A percentile compares a stretch with the other conserved stretches of the same genome.
phyloP scores from a whole-genome alignment of 2,329 filamentous ascomycete genomes.

The Chalaropsis thielavioides region DNA sequence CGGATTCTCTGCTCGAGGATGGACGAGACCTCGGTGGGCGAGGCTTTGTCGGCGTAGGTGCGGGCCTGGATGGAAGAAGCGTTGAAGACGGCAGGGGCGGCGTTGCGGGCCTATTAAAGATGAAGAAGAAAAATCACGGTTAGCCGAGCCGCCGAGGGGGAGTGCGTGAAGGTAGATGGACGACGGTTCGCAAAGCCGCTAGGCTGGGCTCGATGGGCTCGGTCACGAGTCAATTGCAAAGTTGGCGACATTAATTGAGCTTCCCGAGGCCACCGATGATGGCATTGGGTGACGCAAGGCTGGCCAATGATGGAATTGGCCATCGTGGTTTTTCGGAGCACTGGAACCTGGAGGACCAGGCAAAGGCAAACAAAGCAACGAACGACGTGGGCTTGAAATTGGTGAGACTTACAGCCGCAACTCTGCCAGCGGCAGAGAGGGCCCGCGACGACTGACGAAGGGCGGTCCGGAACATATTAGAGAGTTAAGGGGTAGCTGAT shows the following conservation, averaged over 20 bases:
- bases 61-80: constrained; percentile 58
- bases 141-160: constrained; percentile 36
- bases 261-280: constrained; percentile 15
- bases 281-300: constrained; percentile 19
- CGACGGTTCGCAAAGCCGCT: constrained; percentile 15
- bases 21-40: constrained; percentile 95
- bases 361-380: not conserved
- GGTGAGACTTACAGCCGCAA: constrained; percentile 75
- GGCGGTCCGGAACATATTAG: constrained; percentile 92
- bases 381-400: constrained; percentile 9
- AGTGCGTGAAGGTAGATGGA: constrained; percentile 24
- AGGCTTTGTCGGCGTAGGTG: constrained; percentile 86
- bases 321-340: constrained; percentile 25
- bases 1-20: constrained; percentile 99
- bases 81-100: constrained; percentile 64
- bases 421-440: constrained; percentile 81
- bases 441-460: constrained; percentile 92
- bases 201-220: constrained; percentile 10
- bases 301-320: constrained; percentile 33
- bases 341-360: constrained; percentile 12
- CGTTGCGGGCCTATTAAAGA: constrained; percentile 60
- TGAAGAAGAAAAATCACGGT: constrained; percentile 35
- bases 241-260: constrained; percentile 13
- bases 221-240: constrained; percentile 15
- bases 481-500: constrained; percentile 18